Evolutionary conservation across 2,329 filamentous ascomycete genomes (phyloP).

Genomic region (Helotiales sp.): DNA sequence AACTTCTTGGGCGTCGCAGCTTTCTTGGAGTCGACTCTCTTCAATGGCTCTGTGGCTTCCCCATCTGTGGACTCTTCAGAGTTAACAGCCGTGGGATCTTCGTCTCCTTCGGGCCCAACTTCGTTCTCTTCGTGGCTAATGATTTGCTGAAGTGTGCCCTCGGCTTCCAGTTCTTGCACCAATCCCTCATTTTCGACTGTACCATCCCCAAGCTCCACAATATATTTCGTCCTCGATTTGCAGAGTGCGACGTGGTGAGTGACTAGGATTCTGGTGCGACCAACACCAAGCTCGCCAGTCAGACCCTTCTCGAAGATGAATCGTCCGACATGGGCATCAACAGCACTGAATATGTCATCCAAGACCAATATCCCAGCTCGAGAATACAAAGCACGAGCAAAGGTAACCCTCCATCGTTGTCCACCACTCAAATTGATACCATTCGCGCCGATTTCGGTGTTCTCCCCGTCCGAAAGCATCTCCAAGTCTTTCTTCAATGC

Average conservation of each 20-base stretch:
- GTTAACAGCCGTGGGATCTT: slow-evolving; percentile 53
- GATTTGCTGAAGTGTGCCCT: slow-evolving; percentile 57
- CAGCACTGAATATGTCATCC: slow-evolving; percentile 80
- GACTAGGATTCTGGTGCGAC: slow-evolving; percentile 74
- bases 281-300: slow-evolving; percentile 66
- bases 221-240: slow-evolving; percentile 69
- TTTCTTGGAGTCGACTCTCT: slow-evolving; percentile 51
- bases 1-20: slow-evolving; percentile 61
- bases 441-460: slow-evolving; percentile 80
- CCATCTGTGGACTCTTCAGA: slow-evolving; percentile 51
- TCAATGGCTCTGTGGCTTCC: slow-evolving; percentile 44
- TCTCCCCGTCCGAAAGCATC: slow-evolving; percentile 74
- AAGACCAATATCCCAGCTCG: slow-evolving; percentile 73
- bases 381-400: slow-evolving; percentile 79
- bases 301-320: slow-evolving; percentile 78
- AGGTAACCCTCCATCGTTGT: slow-evolving; percentile 79
- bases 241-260: slow-evolving; percentile 78
- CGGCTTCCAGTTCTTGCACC: slow-evolving; percentile 61
- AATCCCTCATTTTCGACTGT: slow-evolving; percentile 63
- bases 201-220: slow-evolving; percentile 72
- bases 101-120: slow-evolving; percentile 49
- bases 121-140: slow-evolving; percentile 54
- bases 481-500: slow-evolving; percentile 74
- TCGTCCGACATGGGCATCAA: slow-evolving; percentile 79
- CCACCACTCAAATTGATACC: slow-evolving; percentile 84